phyloP scores from a whole-genome alignment of 1,139 yeast species.

The Eremothecium coryli region DNA sequence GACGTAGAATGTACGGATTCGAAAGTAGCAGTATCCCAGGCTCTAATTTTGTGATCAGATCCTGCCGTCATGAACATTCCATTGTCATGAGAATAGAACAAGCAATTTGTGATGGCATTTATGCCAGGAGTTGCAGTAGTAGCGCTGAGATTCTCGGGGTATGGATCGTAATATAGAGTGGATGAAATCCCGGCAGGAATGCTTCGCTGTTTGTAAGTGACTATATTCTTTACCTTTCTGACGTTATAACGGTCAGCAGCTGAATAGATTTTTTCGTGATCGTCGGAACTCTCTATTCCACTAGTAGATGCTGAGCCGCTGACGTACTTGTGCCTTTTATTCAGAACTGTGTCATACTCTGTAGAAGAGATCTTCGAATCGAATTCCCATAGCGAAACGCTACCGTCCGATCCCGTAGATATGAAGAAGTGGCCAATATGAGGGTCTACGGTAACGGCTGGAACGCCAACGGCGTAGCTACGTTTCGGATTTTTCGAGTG shows the following conservation, averaged over 20 bases:
- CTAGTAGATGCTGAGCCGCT: constrained; percentile 1
- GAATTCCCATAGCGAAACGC: constrained; percentile 51
- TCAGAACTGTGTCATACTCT: not conserved
- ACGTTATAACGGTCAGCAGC: not conserved
- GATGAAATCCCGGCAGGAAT: not conserved
- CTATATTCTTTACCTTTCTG: constrained; percentile 3
- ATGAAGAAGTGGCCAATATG: constrained; percentile 42
- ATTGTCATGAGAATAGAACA: constrained; percentile 87
- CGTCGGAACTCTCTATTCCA: too few species aligned
- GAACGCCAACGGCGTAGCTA: constrained; percentile 30
- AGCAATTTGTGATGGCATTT: constrained; percentile 56
- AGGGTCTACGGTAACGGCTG: constrained; percentile 54
- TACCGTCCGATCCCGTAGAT: constrained; percentile 73
- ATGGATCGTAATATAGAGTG: not conserved
- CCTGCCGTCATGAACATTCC: constrained; percentile 82
- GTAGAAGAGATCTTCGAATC: not conserved
- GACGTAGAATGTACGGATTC: constrained; percentile 58
- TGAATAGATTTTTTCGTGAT: not conserved
- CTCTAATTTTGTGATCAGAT: constrained; percentile 64
- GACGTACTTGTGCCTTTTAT: not conserved
- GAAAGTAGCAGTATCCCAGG: constrained; percentile 72
- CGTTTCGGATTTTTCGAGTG: not conserved
- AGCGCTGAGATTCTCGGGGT: not conserved
- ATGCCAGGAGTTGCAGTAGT: constrained; percentile 2
- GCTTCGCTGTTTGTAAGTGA: constrained; percentile 2